Evolutionary conservation across 2,329 filamentous ascomycete genomes (phyloP).

Genomic region (Colletotrichum shisoi): DNA sequence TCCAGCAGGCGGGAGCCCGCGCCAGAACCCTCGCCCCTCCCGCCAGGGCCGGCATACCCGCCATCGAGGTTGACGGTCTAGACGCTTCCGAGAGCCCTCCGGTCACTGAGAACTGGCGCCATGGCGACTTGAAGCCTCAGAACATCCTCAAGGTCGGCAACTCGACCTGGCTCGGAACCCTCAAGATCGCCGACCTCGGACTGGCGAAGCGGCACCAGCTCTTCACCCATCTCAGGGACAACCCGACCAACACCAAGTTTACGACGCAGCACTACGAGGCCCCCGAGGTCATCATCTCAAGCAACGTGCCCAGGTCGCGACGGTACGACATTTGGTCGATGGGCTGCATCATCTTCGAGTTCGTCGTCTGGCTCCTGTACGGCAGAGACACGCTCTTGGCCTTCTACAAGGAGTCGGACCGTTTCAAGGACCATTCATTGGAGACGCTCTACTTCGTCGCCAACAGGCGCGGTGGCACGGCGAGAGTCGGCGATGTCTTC

Average conservation of each 20-base stretch:
- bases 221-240: background rate
- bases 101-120: background rate
- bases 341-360: background rate
- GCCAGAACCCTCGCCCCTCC: no score
- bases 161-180: background rate
- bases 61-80: no score
- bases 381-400: background rate
- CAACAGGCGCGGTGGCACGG: no score
- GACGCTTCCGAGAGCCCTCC: background rate
- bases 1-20: no score
- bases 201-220: background rate
- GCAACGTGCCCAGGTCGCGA: background rate
- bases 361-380: background rate
- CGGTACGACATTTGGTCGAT: conserved; percentile 1
- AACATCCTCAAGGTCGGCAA: background rate
- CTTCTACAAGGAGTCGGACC: background rate
- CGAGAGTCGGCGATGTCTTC: no score
- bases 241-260: background rate
- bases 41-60: no score
- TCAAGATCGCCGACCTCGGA: background rate
- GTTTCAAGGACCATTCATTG: background rate
- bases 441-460: no score
- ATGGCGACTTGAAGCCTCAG: background rate
- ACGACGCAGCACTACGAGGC: background rate
- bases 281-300: background rate